Evolutionary conservation across 164 flowering plant genomes (phyloP), one percentile per base, ranked within the genome.

Genomic region (Berberis vulgaris): DNA sequence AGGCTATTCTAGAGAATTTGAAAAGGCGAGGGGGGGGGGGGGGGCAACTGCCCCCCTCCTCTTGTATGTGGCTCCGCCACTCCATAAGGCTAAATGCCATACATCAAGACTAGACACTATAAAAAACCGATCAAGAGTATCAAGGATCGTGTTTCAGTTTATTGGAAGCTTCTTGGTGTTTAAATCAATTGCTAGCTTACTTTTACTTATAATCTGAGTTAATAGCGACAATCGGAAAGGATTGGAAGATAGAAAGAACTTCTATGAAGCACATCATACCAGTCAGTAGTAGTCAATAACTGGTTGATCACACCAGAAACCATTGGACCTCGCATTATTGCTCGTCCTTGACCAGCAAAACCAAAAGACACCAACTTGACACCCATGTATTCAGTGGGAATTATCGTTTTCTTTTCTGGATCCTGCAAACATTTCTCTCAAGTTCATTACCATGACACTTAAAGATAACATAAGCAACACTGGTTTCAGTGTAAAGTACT

Each of bases 311-410:
- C 98, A 59, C 98, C 98, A 57, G 98, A 94, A 73, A 91, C 98
- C 96, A 94, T 91, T 49, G 98, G 97, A 50, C 98, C 98, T 74
- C 98, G 79, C 98, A 94, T 94, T 63, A 94, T 85, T 49, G 98
- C 98, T 69, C 97, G 93, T 6, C 98, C 98, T 90, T 94, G 89
- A 65, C 98, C 98, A 70, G 98, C 85, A 87, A 87, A 94, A 75
- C 98, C 98, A 80, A 94, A 94, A 60, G 97, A 94, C 41, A 94
- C 91, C 80, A 94, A 72, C 75, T 94, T 94, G 67, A 94, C 96
- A 58, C 97, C 96, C 76, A 91, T 64, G 75, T 87, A 94, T 66
- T 94, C 97, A 40, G 96, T 88, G 67, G 98, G 98, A 78, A 88
- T 82, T 42, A 94, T 91, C 49, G 84, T 82, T 78, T 57, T 81